Evolutionary conservation across 2,329 filamentous ascomycete species (phyloP), one percentile per base, ranked within the genome.

Genomic region (Aspergillus fischeri): DNA sequence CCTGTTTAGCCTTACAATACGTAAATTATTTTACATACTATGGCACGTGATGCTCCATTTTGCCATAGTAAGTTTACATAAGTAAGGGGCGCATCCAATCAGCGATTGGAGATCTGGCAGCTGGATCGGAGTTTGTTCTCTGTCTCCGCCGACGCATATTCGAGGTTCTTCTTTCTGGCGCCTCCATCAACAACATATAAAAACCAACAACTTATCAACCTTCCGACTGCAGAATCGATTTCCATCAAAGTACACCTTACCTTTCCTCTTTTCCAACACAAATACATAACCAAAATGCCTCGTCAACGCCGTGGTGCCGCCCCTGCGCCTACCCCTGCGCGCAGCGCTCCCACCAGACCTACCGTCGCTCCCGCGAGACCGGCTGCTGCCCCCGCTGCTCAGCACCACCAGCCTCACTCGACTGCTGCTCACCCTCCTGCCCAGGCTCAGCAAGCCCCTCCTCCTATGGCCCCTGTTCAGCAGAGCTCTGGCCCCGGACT

Each of bases 401-500:
- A 82, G 69, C 85, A 88, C 74, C 80, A 80, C 70, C 84, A 89
- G 65, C 85, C 88, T 72, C 85, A 89, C 66, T 82, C 88, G 57
- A 90, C 91, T 63, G 83, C 88, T 67, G 75, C 80, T 41, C 73
- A 76, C 57, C 79, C 77, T 25, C 74, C 76, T 38, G 67, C 77
- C 53, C 74, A 81, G 49, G 75, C 77, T 54, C 75, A 81, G 60
- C 77, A 81, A 51, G 75, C 80, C 55, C 83, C 84, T 55, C 75
- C 80, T 54, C 74, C 76, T 57, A 70, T 63, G 72, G 62, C 69
- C 73, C 60, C 78, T 68, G 72, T 72, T 51, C 75, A 78, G 60
- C 79, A 77, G 64, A 77, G 80, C 54, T 82, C 88, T 64, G 90
- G 92, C 28, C 87, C 91, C 4, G 93, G 94, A 63, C 83, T 99